These are phyloP conservation scores for Echeveria elegans DNA, from an alignment of 164 flowering plant species.

Conservation along the genomic window DNA sequence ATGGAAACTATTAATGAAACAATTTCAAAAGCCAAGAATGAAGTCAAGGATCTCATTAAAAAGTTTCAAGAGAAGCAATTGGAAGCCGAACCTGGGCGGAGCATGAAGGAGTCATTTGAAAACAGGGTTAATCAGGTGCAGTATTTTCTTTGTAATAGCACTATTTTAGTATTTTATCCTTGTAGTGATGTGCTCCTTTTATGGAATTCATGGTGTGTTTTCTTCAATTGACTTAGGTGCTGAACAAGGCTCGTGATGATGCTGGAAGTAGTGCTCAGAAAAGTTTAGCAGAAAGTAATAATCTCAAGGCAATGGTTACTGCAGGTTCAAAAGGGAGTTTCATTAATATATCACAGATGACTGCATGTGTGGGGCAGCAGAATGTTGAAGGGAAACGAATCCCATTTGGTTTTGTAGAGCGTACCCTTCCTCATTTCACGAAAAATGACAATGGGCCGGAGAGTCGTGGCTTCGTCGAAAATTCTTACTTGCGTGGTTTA, in stretches of 20 bases:
- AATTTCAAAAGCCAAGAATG: constrained; percentile 73
- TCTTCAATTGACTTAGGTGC: constrained; percentile 40
- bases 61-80: constrained; percentile 56
- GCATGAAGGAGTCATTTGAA: constrained; percentile 97
- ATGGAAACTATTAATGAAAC: constrained; percentile 94
- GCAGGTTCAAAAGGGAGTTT: constrained; percentile 99
- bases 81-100: constrained; percentile 96
- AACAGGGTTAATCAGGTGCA: constrained; percentile 92
- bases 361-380: constrained; percentile 99
- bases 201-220: background rate
- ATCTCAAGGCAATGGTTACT: constrained; percentile 98
- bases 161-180: background rate
- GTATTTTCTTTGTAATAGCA: background rate
- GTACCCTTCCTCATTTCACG: constrained; percentile 94
- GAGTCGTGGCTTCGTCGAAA: constrained; percentile 99
- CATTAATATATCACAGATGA: constrained; percentile 98
- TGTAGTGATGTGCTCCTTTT: background rate
- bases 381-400: constrained; percentile 99
- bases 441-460: constrained; percentile 97
- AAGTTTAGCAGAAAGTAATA: constrained; percentile 94
- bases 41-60: constrained; percentile 79
- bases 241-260: constrained; percentile 99
- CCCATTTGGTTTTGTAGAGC: constrained; percentile 80
- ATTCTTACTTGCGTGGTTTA: constrained; percentile 88
- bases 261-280: constrained; percentile 99